These are phyloP conservation scores for Fusarium floridanum DNA, from an alignment of 2,329 filamentous ascomycete species.

Conservation along the genomic window DNA sequence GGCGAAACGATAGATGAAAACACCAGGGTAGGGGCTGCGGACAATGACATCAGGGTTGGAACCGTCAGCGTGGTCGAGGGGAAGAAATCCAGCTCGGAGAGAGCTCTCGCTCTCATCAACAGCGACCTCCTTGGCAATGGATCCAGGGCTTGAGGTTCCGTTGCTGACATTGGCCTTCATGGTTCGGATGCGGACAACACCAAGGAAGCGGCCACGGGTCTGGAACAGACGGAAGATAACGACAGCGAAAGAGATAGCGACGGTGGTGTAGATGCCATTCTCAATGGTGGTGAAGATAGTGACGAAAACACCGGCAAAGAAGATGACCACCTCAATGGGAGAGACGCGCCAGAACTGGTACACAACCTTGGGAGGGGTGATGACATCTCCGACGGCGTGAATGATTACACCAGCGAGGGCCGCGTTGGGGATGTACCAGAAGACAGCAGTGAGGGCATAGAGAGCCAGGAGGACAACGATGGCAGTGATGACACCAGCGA, in stretches of 20 bases:
- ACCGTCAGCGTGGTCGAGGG: conserved; percentile 63
- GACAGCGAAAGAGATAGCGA: conserved; percentile 76
- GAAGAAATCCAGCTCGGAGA: conserved; percentile 59
- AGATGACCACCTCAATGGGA: conserved; percentile 85
- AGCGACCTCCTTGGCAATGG: conserved; percentile 45
- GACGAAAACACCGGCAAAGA: conserved; percentile 86
- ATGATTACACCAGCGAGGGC: conserved; percentile 87
- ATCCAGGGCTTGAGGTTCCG: conserved; percentile 42
- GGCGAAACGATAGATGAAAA: conserved; percentile 68
- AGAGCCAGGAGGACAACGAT: conserved; percentile 85
- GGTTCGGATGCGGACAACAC: conserved; percentile 84
- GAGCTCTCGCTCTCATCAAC: conserved; percentile 62
- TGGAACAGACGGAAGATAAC: conserved; percentile 84
- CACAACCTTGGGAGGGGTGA: conserved; percentile 84
- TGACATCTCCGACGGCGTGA: conserved; percentile 87
- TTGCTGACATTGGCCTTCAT: conserved; percentile 82
- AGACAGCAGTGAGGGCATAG: conserved; percentile 84
- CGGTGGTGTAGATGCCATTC: conserved; percentile 86
- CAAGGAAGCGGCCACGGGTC: conserved; percentile 82
- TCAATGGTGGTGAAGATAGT: conserved; percentile 87
- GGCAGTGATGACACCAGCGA: conserved; percentile 89
- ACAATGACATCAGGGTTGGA: conserved; percentile 63
- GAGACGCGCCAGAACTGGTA: conserved; percentile 92
- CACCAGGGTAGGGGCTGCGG: conserved; percentile 63
- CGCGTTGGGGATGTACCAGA: conserved; percentile 88